Evolutionary conservation across 805 yeast genomes (phyloP), one percentile per base, ranked within the genome.

Genomic region (Torulaspora gathmanii): DNA sequence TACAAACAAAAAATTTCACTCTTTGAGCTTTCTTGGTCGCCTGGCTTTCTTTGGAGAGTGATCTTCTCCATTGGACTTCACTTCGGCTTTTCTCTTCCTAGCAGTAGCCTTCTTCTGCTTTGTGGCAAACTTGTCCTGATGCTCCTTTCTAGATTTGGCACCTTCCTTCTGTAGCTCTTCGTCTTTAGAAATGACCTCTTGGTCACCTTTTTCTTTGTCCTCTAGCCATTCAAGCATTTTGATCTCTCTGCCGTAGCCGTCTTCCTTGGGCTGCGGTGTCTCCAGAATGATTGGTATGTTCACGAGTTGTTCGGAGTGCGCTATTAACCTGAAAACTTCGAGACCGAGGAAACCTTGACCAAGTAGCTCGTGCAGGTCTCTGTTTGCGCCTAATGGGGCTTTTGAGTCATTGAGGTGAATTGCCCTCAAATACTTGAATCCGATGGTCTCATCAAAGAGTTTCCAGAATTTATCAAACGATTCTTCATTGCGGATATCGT

Each of bases 401-500:
- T 91, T 90, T 6, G 98, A 91, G 62, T 93, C 99, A 61, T 93
- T 93, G 46, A 93, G 68, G 68, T 93, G 99, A 39, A 93, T 75
- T 0, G 95, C 90, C 19, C 80, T 67, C 37, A 93, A 68, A 61
- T 85, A 88, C 51, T 86, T 67, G 57, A 75, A 70, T 0, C 99
- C 99, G 15, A 93, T 73, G 6, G 74, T 70, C 5, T 71, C 63
- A 58, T 90, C 97, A 64, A 86, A 93, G 31, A 80, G 67, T 4
- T 70, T 63, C 95, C 96, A 85, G 63, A 93, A 90, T 35, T 68
- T 66, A 8, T 73, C 70, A 67, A 81, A 86, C 11, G 69, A 61
- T 25, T 72, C 79, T 47, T 74, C 75, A 13, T 75, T 74, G n/a
- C 81, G 67, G 37, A 93, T 74, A 60, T 93, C 97, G 62, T 86